Evolutionary conservation across 179 eudicot species (phyloP).

Genomic region (Nepenthes alata): DNA sequence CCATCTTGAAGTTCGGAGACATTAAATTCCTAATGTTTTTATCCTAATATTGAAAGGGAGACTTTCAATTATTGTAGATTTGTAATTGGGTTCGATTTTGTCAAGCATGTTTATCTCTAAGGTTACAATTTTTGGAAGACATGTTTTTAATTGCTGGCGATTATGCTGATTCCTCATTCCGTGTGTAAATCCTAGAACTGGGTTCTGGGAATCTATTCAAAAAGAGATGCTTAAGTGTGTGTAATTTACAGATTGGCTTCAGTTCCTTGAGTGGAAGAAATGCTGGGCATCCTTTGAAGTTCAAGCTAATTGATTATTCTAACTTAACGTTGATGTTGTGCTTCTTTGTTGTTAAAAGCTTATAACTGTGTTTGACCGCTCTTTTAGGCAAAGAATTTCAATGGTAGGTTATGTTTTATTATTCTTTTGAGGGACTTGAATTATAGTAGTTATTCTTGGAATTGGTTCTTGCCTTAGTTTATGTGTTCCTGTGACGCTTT

Average conservation of each 20-base stretch:
- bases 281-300: conserved; percentile 5
- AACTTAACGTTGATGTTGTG: neutral
- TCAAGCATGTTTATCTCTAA: neutral
- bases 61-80: too few relatives aligned
- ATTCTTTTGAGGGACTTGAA: neutral
- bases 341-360: conserved; percentile 1
- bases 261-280: conserved; percentile 13
- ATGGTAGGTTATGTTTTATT: neutral
- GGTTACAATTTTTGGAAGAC: neutral
- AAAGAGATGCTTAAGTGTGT: neutral
- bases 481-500: too few relatives aligned
- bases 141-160: neutral
- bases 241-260: conserved; percentile 5
- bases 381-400: neutral
- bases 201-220: neutral
- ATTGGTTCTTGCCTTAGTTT: too few relatives aligned
- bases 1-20: too few relatives aligned
- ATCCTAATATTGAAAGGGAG: too few relatives aligned
- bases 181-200: neutral
- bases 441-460: neutral
- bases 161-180: neutral
- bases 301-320: neutral
- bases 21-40: too few relatives aligned
- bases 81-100: too few relatives aligned
- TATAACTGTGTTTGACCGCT: neutral